A percentile compares a stretch with the other conserved stretches of the same genome.
These are phyloP conservation scores for Sporobolomyces roseus DNA, from an alignment of 768 basidiomycete genomes.

Conservation along the genomic window DNA sequence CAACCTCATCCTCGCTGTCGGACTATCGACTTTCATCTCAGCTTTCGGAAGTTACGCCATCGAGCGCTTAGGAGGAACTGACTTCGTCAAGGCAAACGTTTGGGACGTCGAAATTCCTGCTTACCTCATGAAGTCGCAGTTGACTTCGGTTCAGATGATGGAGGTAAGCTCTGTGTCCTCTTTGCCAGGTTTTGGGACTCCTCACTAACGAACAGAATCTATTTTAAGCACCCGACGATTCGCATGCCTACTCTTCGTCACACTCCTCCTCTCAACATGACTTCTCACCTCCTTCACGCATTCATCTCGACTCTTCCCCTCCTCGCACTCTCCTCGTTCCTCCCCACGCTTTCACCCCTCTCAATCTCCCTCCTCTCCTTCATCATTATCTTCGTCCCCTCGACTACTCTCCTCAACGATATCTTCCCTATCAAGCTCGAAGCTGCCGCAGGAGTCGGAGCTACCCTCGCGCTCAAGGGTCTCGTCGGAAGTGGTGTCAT, in stretches of 20 bases:
- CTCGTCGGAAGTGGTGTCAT: slow-evolving; percentile 9
- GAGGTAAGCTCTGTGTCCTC: slow-evolving; percentile 9
- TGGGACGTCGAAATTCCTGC: slow-evolving; percentile 25
- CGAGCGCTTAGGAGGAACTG: slow-evolving; percentile 20
- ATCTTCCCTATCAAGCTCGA: slow-evolving; percentile 17
- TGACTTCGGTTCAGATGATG: slow-evolving; percentile 30
- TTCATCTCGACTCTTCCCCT: slow-evolving; percentile 13
- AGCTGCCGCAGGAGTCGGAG: slow-evolving; percentile 6
- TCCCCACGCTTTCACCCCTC: slow-evolving; percentile 5
- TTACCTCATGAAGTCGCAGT: slow-evolving; percentile 17
- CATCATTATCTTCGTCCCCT: slow-evolving; percentile 7
- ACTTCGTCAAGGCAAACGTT: slow-evolving; percentile 17
- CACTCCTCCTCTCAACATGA: slow-evolving; percentile 5
- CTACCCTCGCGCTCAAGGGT: slow-evolving; percentile 9
- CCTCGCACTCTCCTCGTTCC: slow-evolving; percentile 9
- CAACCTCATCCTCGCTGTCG: slow-evolving; percentile 27
- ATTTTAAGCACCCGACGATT: slow-evolving; percentile 11
- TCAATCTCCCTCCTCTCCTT: background rate
- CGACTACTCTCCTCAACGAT: slow-evolving; percentile 17
- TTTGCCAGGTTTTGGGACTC: no score
- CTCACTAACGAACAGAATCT: no score
- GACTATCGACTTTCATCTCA: slow-evolving; percentile 5
- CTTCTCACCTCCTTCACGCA: slow-evolving; percentile 4
- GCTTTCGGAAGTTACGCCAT: slow-evolving; percentile 22
- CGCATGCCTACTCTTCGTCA: slow-evolving; percentile 12